Base-by-base conservation (phyloP, 768 basidiomycete species). In the Hortiboletus campestris region DNA sequence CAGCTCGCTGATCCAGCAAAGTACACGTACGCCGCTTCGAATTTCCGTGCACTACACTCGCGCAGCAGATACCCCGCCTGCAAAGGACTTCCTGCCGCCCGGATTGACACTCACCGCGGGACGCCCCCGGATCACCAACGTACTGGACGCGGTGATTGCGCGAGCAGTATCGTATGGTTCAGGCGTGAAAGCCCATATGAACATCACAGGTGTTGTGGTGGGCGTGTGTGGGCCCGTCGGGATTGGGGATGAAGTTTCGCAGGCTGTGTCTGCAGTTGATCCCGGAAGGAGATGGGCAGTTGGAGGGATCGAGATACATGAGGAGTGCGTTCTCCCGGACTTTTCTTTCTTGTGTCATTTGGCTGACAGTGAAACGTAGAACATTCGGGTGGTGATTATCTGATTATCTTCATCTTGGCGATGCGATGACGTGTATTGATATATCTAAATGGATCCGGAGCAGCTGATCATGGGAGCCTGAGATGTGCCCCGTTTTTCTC, bases 61-160 rank as follows among this genome's bases (percentile, higher is more conserved):
- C 10, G 73, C 74, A 12, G 64, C 68, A 28, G 66, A 69, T 34
- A 62, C 72, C 28, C 67, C 72, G 1, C 70, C 69, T n/a, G 51
- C 62, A 31, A 68, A 67, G 46, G 65, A 69, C 22, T 63, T 61
- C 56, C 60, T 74, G 17, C 72, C 72, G 35, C 74, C 72, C 17
- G 74, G 75, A 11, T 58, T 83, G 28, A 75, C 78, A 14, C 71
- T 87, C 53, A 70, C 75, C 4, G 75, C 84, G 0, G 80, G 83
- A n/a, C 78, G 86, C 11, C 86, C 86, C 2, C 74, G 76, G 44
- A 68, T 84, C 16, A 67, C 63, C 16, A 79, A 76, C 48, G 66
- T 81, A 19, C 59, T 88, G 31, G 78, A 82, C 43, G 65, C 73
- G 6, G 76, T 80, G 11, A 75, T 83, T 39, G 66, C 71, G 13